phyloP scores from a whole-genome alignment of 2,329 filamentous ascomycete species.

The Aspergillus vadensis region DNA sequence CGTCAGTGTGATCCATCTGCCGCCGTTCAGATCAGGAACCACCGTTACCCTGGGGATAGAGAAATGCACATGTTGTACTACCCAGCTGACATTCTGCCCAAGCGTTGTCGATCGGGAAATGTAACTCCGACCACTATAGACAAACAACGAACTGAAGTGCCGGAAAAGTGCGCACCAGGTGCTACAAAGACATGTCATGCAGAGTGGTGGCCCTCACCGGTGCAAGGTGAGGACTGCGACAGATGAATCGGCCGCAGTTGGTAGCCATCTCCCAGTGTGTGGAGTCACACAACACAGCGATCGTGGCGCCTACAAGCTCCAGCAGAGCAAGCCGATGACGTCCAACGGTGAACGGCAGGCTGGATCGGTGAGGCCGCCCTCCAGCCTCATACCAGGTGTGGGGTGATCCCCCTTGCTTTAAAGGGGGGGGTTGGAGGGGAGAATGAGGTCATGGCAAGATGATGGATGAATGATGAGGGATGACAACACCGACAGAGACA shows the following conservation, averaged over 20 bases:
- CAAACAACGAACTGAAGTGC: background rate
- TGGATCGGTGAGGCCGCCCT: background rate
- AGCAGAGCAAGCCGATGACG: background rate
- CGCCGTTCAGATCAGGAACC: background rate
- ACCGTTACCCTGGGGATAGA: background rate
- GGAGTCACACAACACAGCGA: background rate
- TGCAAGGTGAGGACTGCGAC: background rate
- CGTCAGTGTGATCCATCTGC: background rate
- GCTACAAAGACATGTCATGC: background rate
- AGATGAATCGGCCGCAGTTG: background rate
- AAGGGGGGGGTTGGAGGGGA: background rate
- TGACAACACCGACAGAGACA: background rate
- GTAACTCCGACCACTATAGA: background rate
- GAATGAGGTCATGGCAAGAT: background rate
- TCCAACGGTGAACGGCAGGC: background rate
- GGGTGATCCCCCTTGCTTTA: background rate
- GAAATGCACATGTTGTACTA: background rate
- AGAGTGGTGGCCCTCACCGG: background rate
- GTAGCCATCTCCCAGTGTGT: background rate
- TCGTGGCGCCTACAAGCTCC: background rate
- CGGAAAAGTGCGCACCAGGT: background rate
- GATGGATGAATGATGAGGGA: background rate
- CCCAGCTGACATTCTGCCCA: background rate
- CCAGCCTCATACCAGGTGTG: background rate
- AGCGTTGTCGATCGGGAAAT: background rate